phyloP scores from a whole-genome alignment of 148 eudicot species.

The Vaccinium macrocarpon region DNA sequence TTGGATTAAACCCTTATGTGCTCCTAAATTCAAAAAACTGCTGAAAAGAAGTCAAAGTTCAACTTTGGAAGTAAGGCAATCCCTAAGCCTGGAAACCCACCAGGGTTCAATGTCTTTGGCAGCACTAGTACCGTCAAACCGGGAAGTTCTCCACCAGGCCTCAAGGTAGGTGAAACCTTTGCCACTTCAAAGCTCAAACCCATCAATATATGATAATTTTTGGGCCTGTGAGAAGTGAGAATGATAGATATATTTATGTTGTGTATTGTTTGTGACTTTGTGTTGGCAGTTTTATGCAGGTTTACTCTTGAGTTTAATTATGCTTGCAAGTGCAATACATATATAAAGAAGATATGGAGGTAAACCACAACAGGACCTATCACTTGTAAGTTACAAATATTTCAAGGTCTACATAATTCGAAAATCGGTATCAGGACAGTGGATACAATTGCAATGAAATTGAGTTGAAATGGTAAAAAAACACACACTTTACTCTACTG shows the following conservation, averaged over 20 bases:
- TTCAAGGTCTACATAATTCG: no score
- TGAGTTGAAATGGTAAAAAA: neutral
- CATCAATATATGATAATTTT: neutral
- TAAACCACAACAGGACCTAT: neutral
- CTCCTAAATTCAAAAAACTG: conserved; percentile 60
- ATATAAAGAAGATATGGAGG: neutral
- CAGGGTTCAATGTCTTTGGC: conserved; percentile 20
- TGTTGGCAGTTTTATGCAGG: neutral
- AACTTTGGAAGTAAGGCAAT: conserved; percentile 45
- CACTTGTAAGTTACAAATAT: no score
- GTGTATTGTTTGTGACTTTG: neutral
- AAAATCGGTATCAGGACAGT: neutral
- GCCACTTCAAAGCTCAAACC: neutral
- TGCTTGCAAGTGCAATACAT: neutral
- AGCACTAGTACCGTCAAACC: neutral
- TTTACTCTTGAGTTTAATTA: neutral
- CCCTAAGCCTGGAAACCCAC: conserved; percentile 24
- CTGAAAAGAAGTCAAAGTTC: conserved; percentile 50
- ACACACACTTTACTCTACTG: neutral
- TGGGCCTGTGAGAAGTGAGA: neutral
- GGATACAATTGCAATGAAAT: neutral
- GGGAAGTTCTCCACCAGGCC: neutral
- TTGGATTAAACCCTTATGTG: conserved; percentile 60
- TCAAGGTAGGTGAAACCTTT: conserved; percentile 6
- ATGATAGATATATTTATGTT: no score